These are phyloP conservation scores for Mercurialis annua DNA, from an alignment of 345 rosid genomes.

Conservation along the genomic window DNA sequence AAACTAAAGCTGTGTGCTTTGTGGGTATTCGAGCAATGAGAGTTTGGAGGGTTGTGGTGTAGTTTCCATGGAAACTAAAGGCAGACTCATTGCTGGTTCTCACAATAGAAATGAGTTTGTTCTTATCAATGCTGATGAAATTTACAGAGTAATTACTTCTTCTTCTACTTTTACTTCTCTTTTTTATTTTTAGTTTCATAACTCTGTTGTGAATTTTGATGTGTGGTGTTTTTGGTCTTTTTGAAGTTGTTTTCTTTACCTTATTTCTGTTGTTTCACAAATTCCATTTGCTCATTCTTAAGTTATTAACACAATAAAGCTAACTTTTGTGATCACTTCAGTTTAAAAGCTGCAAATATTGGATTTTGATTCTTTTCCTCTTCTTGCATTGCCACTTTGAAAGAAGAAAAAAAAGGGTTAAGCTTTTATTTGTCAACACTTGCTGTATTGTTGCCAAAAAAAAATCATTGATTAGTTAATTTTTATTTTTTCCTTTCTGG, in stretches of 20 bases:
- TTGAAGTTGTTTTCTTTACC: not conserved
- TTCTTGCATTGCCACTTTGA: not conserved
- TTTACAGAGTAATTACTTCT: conserved; percentile 51
- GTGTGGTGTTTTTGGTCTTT: not conserved
- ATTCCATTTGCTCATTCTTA: not conserved
- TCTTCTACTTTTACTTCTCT: not conserved
- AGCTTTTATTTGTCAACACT: not conserved
- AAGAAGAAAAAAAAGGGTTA: not conserved
- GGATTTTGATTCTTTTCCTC: conserved; percentile 1
- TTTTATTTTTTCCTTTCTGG: not conserved
- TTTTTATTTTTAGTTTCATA: too few relatives aligned
- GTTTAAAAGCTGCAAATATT: not conserved
- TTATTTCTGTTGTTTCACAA: not conserved
- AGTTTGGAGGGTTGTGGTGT: conserved; percentile 2
- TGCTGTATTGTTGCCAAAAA: not conserved
- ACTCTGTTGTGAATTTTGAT: not conserved
- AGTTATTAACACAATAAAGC: not conserved
- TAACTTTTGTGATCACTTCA: too few relatives aligned
- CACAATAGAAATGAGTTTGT: conserved; percentile 88
- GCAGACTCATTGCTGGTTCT: conserved; percentile 87
- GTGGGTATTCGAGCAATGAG: conserved; percentile 23
- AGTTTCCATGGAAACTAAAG: conserved; percentile 57
- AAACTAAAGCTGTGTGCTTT: conserved; percentile 13
- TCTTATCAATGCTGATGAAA: conserved; percentile 76
- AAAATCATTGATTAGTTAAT: not conserved